These are phyloP conservation scores for Ophiognomonia clavigignenti-juglandacearum DNA, from an alignment of 2,329 filamentous ascomycete species.

Conservation along the genomic window DNA sequence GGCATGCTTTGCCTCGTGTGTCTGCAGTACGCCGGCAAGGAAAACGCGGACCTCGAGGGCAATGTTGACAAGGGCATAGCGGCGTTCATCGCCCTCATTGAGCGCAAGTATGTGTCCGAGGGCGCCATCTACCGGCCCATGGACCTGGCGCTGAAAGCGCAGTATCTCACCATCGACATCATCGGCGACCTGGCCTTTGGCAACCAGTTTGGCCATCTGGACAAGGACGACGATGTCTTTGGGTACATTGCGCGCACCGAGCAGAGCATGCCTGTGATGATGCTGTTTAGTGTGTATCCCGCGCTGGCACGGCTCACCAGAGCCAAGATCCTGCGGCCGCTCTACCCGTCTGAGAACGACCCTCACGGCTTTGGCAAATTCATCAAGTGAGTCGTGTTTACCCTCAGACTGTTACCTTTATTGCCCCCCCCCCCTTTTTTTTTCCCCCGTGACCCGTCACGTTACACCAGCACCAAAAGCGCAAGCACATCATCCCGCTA, in stretches of 20 bases:
- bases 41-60: conserved; percentile 22
- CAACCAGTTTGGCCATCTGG: conserved; percentile 40
- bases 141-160: conserved; percentile 44
- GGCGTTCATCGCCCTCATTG: conserved; percentile 33
- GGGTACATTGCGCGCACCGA: conserved; percentile 20
- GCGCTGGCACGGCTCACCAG: conserved; percentile 14
- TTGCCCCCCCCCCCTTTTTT: too few relatives aligned
- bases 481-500: too few relatives aligned
- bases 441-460: background rate
- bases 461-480: conserved; percentile 1
- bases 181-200: conserved; percentile 49
- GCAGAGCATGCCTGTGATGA: conserved; percentile 31
- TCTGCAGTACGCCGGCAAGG: conserved; percentile 24
- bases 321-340: conserved; percentile 7
- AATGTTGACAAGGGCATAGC: conserved; percentile 22
- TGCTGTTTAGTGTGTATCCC: conserved; percentile 18
- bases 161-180: conserved; percentile 51
- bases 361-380: conserved; percentile 16
- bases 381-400: conserved; percentile 15
- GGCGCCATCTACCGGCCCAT: conserved; percentile 31
- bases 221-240: conserved; percentile 35
- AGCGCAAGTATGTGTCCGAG: conserved; percentile 31
- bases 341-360: conserved; percentile 17
- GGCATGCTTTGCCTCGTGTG: too few relatives aligned
- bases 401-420: too few relatives aligned